Base-by-base conservation (phyloP, 1,284 basidiomycete genomes). In the Trichosporon ovoides region DNA sequence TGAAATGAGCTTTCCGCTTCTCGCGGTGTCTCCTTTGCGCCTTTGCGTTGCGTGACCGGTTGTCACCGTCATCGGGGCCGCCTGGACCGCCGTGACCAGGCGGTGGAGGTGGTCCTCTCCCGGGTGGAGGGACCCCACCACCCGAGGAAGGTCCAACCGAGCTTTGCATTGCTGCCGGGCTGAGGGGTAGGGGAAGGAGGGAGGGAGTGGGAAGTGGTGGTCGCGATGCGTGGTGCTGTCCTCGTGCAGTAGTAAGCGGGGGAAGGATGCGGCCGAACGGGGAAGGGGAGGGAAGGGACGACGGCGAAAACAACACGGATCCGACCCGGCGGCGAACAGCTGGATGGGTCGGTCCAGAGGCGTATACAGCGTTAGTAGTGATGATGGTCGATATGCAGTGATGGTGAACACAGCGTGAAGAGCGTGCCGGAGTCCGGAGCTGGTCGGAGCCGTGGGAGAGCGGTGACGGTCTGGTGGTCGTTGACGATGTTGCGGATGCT, bases 1-100 rank as follows among this genome's bases (percentile, higher is more conserved):
- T 89, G 70, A 93, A 89, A 79, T 93, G 91, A 11, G 89, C 90
- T 80, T 93, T 93, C 76, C 91, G 83, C 78, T 93, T 93, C 72
- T 90, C 91, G 57, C 90, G 84, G 80, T 93, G 90, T 68, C 90
- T 81, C 55, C 90, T 89, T 79, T 94, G 90, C 3, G 90, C 91
- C 74, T 88, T 89, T 58, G 88, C 88, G 78, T 89, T 90, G 79
- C 88, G 84, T 12, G 74, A 71, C 16, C 76, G 62, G 43, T 72
- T 72, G 59, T 75, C 74, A 22, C 70, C 68, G 38, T 75, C 75
- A 24, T 74, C 71, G 34, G 57, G 48, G 10, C 49, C 56, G 14
- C 50, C 53, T 6, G 50, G 38, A 2, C 52, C 50, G n/a, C 31
- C 34, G 18, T 24, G 55, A 24, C 20, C 49, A 20, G 20, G 55